Conservation (phyloP, 306 rosid species). For the Amphicarpaea edgeworthii region DNA sequence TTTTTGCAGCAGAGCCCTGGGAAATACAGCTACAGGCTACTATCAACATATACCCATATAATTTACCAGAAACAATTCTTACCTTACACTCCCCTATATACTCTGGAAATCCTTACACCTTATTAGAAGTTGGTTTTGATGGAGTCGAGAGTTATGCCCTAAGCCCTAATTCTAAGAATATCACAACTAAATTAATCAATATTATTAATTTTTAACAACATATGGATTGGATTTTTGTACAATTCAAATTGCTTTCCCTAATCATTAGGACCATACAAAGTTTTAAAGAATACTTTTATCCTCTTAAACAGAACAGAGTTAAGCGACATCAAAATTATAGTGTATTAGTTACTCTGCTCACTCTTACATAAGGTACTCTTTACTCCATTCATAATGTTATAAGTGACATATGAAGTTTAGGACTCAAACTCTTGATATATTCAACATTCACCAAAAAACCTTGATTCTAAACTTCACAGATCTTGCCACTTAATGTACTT, state of each 20-base stretch:
- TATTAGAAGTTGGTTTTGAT: background rate
- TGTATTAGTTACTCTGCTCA: background rate
- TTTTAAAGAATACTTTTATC: background rate
- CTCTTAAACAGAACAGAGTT: background rate
- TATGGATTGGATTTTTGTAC: background rate
- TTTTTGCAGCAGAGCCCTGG: background rate
- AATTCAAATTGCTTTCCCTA: constrained; percentile 14
- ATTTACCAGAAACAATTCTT: too few species aligned
- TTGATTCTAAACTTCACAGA: background rate
- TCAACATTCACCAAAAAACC: constrained; percentile 4
- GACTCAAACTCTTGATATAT: background rate
- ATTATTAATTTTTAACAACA: constrained; percentile 1
- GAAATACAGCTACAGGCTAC: background rate
- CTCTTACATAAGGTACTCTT: background rate
- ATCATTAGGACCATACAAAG: background rate
- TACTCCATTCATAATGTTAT: background rate
- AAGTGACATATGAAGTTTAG: too few species aligned
- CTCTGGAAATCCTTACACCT: too few species aligned
- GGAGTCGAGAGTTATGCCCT: too few species aligned
- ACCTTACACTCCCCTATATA: too few species aligned
- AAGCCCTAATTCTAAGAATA: background rate
- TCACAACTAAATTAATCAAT: background rate
- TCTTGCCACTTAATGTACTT: background rate
- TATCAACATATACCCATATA: too few species aligned
- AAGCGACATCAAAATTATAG: background rate